Base-by-base conservation (phyloP, 1,284 basidiomycete genomes). In the Boletus sp. region DNA sequence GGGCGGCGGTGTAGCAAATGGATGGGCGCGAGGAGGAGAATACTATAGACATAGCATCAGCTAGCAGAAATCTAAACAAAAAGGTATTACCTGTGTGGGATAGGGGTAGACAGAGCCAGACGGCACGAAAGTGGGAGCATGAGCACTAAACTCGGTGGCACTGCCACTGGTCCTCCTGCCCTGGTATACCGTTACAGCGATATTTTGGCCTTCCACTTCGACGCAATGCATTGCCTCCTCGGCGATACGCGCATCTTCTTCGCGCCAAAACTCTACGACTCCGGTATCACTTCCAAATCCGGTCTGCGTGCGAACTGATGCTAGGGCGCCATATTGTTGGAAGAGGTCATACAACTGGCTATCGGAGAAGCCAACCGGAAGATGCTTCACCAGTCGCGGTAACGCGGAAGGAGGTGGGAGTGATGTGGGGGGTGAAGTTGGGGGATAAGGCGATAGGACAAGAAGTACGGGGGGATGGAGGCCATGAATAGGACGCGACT, bases 211-310 rank as follows among this genome's bases (percentile, higher is more conserved):
- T 49, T 89, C 88, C 10, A 93, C 79, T 52, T 93, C 91, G 23
- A 87, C 83, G 66, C 89, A 93, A 73, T 93, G 91, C 83, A 94
- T 81, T 4, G 86, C 86, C 52, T 87, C 84, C 70, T 95, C 92
- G 4, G 91, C 91, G 25, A 81, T 76, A 23, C 83, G 81, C 6
- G 92, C 93, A 71, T 95, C 93, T 49, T 93, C 91, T 74, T 95
- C 93, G 65, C 87, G 85, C 91, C 91, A 95, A 74, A 93, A 95
- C 73, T 95, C 91, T 55, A 95, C 83, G 58, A 92, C 81, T 55
- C 87, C 92, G 0, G 85, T 89, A 71, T 89, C 89, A 52, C 82
- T 80, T 46, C 88, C 87, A 70, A 91, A 86, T 62, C 87, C 81
- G 44, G 87, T 87, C 65, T 90, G 85, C n/a, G 84, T 83, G 62